Evolutionary conservation across 495 filamentous ascomycete genomes (phyloP).

Genomic region (Annulohypoxylon maeteangense): DNA sequence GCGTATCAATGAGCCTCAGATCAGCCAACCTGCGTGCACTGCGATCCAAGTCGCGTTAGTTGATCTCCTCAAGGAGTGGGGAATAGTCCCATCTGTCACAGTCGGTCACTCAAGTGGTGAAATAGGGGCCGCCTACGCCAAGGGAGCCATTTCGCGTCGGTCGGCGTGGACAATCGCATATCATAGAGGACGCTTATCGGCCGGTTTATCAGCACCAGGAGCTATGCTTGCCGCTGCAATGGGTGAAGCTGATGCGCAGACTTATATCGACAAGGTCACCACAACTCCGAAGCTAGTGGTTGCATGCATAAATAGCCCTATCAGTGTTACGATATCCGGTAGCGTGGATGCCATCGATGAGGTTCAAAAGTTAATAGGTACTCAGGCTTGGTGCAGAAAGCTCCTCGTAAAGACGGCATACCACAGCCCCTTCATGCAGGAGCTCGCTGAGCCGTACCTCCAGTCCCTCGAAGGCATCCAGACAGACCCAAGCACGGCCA

Average conservation of each 20-base stretch:
- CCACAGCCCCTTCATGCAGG: constrained; percentile 57
- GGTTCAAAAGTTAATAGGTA: constrained; percentile 35
- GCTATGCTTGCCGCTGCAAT: constrained; percentile 59
- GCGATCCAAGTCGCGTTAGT: constrained; percentile 65
- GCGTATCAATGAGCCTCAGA: constrained; percentile 43
- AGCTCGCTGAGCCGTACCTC: constrained; percentile 52
- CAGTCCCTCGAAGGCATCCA: constrained; percentile 36
- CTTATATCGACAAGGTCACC: constrained; percentile 46
- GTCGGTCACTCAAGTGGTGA: constrained; percentile 72
- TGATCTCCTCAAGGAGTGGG: constrained; percentile 61
- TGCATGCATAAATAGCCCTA: constrained; percentile 62
- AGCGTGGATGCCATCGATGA: constrained; percentile 49
- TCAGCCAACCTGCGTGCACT: constrained; percentile 56
- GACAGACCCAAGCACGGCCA: constrained; percentile 14
- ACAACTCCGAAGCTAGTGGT: constrained; percentile 43
- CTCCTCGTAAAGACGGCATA: constrained; percentile 56
- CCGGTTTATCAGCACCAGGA: constrained; percentile 41
- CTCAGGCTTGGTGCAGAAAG: constrained; percentile 50
- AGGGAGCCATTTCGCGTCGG: constrained; percentile 54
- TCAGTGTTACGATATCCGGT: constrained; percentile 60
- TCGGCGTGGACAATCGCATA: constrained; percentile 63
- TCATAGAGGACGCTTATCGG: constrained; percentile 49
- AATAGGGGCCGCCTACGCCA: constrained; percentile 62
- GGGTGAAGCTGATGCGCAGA: constrained; percentile 35
- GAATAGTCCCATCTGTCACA: constrained; percentile 57